These are phyloP conservation scores for Mycena polygramma DNA, from an alignment of 768 basidiomycete genomes.

Conservation along the genomic window DNA sequence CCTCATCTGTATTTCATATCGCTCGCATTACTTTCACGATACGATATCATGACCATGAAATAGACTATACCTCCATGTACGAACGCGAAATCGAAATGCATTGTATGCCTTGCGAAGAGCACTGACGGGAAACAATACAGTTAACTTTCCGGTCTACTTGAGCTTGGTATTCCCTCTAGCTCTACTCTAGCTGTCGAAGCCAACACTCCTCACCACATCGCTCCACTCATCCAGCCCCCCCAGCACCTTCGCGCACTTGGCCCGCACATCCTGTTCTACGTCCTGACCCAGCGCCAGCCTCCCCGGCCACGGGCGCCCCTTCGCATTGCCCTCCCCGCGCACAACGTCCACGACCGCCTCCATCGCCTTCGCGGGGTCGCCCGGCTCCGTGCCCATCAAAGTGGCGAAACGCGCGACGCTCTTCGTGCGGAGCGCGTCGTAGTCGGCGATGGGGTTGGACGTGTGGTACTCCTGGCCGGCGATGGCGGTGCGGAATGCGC, in stretches of 20 bases:
- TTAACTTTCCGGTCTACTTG: background rate
- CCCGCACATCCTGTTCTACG: constrained; percentile 41
- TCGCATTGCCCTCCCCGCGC: constrained; percentile 47
- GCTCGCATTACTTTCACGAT: too few relatives aligned
- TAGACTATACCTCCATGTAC: too few relatives aligned
- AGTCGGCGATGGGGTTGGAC: constrained; percentile 50
- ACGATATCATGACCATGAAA: too few relatives aligned
- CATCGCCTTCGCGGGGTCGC: constrained; percentile 50
- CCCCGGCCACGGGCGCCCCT: constrained; percentile 39
- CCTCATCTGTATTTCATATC: background rate
- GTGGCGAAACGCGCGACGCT: constrained; percentile 2
- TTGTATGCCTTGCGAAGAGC: too few relatives aligned
- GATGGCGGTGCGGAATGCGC: constrained; percentile 55
- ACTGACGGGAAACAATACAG: too few relatives aligned
- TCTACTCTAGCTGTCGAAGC: constrained; percentile 7
- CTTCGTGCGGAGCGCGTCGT: constrained; percentile 45
- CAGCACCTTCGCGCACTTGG: constrained; percentile 40
- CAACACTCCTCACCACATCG: constrained; percentile 37
- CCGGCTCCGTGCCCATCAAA: constrained; percentile 27
- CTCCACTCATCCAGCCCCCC: constrained; percentile 46
- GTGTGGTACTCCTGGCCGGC: constrained; percentile 42
- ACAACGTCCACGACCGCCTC: constrained; percentile 50
- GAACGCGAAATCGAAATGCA: too few relatives aligned
- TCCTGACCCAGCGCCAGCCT: constrained; percentile 46
- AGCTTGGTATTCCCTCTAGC: background rate